A percentile compares a stretch with the other conserved stretches of the same genome.
Conservation (phyloP, 257 asterid genomes). For the Fraxinus pennsylvanica region DNA sequence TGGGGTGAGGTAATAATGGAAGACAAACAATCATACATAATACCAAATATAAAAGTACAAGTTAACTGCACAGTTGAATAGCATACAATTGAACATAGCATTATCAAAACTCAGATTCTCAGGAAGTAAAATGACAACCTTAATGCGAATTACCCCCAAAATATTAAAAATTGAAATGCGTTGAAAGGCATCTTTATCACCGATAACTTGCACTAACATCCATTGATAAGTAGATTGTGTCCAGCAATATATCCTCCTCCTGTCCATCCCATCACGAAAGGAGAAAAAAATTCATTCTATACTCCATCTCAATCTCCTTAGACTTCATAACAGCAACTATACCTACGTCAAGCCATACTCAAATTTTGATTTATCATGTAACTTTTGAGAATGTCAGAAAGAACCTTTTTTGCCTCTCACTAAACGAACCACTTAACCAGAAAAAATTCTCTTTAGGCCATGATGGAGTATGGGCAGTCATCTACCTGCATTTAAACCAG, state of each 20-base stretch:
- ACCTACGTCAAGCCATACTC: not conserved
- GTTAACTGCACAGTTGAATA: not conserved
- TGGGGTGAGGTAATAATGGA: constrained; percentile 32
- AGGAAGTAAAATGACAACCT: not conserved
- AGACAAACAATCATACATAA: constrained; percentile 1
- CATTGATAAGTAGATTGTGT: not conserved
- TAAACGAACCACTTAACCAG: not conserved
- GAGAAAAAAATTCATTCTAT: not conserved
- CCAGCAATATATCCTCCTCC: not conserved
- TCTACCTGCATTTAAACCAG: not conserved
- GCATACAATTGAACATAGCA: not conserved
- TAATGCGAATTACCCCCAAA: not conserved
- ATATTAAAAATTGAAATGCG: not conserved
- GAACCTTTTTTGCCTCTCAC: not conserved
- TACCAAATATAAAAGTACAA: not conserved
- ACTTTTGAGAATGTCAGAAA: not conserved
- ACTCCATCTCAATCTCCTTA: not conserved
- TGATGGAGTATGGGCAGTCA: not conserved
- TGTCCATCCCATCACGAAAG: not conserved
- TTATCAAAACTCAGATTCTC: not conserved
- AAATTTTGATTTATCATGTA: not conserved
- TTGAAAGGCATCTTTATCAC: not conserved
- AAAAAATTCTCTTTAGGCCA: not conserved
- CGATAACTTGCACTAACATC: not conserved
- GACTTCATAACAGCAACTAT: not conserved